Percentiles rank a stretch among this genome's conserved stretches.
Evolutionary conservation across 257 asterid genomes (phyloP).

Genomic region (Salvia splendens): DNA sequence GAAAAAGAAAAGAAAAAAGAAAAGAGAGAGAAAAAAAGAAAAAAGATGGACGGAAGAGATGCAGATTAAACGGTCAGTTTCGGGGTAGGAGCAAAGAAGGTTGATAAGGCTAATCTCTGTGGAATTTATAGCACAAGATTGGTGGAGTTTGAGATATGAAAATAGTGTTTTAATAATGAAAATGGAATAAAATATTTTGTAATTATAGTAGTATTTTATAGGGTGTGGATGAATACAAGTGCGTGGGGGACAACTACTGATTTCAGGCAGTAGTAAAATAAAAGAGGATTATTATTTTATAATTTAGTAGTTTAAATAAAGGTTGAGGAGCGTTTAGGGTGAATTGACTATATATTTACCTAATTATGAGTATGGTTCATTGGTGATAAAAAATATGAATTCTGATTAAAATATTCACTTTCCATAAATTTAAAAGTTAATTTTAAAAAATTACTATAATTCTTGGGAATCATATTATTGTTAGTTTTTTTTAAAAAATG

Average conservation of each 20-base stretch:
- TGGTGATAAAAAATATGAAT: too few species aligned
- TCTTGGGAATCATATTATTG: too few species aligned
- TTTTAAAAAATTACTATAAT: too few species aligned
- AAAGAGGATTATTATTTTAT: slow-evolving; percentile 24
- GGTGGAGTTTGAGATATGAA: background rate
- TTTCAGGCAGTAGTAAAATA: slow-evolving; percentile 40
- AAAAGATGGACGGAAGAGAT: slow-evolving; percentile 31
- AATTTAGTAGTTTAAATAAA: slow-evolving; percentile 8
- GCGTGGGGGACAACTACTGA: slow-evolving; percentile 64
- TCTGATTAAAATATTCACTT: too few species aligned
- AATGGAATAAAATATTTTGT: slow-evolving; percentile 4
- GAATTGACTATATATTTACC: background rate
- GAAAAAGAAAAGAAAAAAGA: slow-evolving; percentile 1
- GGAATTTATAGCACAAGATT: slow-evolving; percentile 41
- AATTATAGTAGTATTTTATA: slow-evolving; percentile 25
- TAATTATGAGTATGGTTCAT: too few species aligned
- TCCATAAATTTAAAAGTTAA: too few species aligned
- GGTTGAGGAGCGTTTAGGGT: slow-evolving; percentile 35
- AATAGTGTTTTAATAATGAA: background rate
- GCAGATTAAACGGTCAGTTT: slow-evolving; percentile 46
- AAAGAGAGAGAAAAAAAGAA: slow-evolving; percentile 12
- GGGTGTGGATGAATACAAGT: slow-evolving; percentile 29
- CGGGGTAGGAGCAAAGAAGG: slow-evolving; percentile 56
- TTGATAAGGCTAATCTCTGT: slow-evolving; percentile 20
- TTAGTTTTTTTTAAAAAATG: too few species aligned